Conservation (phyloP, 768 basidiomycete genomes). For the Chiua virens region DNA sequence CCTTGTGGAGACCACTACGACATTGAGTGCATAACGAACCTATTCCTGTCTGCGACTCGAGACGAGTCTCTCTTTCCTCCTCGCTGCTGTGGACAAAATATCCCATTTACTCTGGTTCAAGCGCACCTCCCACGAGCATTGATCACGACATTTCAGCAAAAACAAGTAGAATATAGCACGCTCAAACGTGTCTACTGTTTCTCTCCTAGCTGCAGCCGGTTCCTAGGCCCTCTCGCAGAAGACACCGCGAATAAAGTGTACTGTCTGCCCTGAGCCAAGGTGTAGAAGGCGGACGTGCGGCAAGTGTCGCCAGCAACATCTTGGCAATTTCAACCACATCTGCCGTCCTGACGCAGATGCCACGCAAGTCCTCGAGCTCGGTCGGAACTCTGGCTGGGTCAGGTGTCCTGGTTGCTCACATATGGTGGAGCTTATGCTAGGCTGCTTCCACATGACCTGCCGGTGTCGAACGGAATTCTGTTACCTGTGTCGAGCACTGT, state of each 20-base stretch:
- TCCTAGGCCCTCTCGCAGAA: conserved; percentile 33
- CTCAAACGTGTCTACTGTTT: conserved; percentile 39
- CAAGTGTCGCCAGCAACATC: conserved; percentile 23
- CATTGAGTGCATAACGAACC: conserved; percentile 29
- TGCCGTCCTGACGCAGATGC: conserved; percentile 27
- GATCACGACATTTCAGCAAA: conserved; percentile 26
- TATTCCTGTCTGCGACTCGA: conserved; percentile 34
- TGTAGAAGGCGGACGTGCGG: conserved; percentile 25
- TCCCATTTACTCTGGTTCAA: conserved; percentile 25
- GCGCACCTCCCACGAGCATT: conserved; percentile 23
- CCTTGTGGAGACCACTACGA: conserved; percentile 39
- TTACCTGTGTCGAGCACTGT: conserved; percentile 49
- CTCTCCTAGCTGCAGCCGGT: conserved; percentile 33
- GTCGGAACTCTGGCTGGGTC: conserved; percentile 32
- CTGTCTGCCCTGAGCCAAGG: conserved; percentile 14
- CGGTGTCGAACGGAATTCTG: conserved; percentile 40
- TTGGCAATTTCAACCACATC: conserved; percentile 21
- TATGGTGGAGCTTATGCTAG: conserved; percentile 38
- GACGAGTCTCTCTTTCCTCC: conserved; percentile 44
- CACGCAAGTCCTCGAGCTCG: conserved; percentile 25
- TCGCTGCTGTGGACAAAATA: conserved; percentile 35
- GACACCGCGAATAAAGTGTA: conserved; percentile 13
- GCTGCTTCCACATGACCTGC: conserved; percentile 44
- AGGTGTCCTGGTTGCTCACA: conserved; percentile 40
- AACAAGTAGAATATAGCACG: conserved; percentile 32